Base-by-base conservation (phyloP, 2,329 filamentous ascomycete genomes). In the Sporothrix dimorphospora region DNA sequence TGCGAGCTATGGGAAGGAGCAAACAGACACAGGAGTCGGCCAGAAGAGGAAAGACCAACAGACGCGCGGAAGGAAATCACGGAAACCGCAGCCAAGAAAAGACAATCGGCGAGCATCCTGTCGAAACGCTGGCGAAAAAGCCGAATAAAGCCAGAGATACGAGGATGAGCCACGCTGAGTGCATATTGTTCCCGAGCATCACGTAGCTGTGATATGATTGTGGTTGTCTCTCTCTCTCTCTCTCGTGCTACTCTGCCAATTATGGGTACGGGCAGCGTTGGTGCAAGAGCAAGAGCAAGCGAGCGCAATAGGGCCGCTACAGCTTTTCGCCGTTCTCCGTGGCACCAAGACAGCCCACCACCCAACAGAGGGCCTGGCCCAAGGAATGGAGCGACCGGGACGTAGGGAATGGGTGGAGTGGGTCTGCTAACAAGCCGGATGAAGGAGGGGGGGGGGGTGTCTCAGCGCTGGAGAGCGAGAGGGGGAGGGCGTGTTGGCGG, bases 361-460 rank as follows among this genome's bases (percentile, higher is more conserved):
- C 34, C n/a, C 19, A 53, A 47, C 12, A 19, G 16, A 65, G 27
- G 63, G 42, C 42, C 63, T 30, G 42, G 63, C 63, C 63, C 38
- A 49, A 49, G 63, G 63, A 66, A 66, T 66, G 63, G 42, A 66
- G 63, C 63, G 63, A 66, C 45, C 45, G 45, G 27, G 63, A 67
- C 63, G 24, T 30, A 49, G 42, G 63, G 63, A 67, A 67, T 49
- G 42, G 65, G 65, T 21, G 27, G 65, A 49, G 65, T 67, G 65
- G 65, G 45, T 67, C 65, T 34, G 16, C 65, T 67, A 19, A 19
- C 65, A 14, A 51, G 65, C 65, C 27, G 65, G 65, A 67, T 16
- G 9, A 30, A 30, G 66, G n/a, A 38, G 65, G 47, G 47, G 30
- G 49, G 30, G 24, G 65, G 49, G 30, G 66, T 69, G 66, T 38